Evolutionary conservation across 2,329 filamentous ascomycete species (phyloP), one percentile per base, ranked within the genome.

Genomic region (Pseudogymnoascus sp.): DNA sequence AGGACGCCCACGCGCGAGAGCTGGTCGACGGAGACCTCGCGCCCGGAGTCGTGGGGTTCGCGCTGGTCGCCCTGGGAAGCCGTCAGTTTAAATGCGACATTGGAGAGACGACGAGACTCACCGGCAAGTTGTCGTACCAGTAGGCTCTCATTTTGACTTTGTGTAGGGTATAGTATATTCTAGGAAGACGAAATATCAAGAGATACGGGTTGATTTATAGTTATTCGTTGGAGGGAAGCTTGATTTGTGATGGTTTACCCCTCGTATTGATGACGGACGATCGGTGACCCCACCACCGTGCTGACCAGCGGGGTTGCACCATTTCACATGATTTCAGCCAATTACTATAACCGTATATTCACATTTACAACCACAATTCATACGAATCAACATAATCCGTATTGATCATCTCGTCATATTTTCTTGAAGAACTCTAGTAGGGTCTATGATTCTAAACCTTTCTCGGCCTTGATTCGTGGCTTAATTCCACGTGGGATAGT

Each of bases 1-100:
- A 91, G 77, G 39, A 99, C 91, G 65, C 93, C 93, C 16, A 97
- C 81, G 63, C 83, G 81, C 67, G 81, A 76, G 64, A 99, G 87
- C 64, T 89, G 86, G 4, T 83, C 78, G 60, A 82, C 76, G 63
- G 82, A 77, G 64, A 97, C 84, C 40, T 80, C 73, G 68, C 85
- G 86, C 71, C 91, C 90, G 18, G 91, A 96, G 79, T 97, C 88
- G 78, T 99, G 95, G 62, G 90, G 84, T 47, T 89, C 84, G 73
- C 95, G 92, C 79, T 97, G 95, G 82, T 99, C 95, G 78, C 91
- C 93, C 91, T 96, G 73, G 37, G 42, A 64, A 64, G 63, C 34
- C 65, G 39, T 68, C 59, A 69, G 66, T 45, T 61, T 37, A 61
- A 62, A 51, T 47, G 59, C 26, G 39, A 42, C 36, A 21, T 59